Evolutionary conservation across 495 filamentous ascomycete species (phyloP).

Genomic region (Geoglossum glabrum): DNA sequence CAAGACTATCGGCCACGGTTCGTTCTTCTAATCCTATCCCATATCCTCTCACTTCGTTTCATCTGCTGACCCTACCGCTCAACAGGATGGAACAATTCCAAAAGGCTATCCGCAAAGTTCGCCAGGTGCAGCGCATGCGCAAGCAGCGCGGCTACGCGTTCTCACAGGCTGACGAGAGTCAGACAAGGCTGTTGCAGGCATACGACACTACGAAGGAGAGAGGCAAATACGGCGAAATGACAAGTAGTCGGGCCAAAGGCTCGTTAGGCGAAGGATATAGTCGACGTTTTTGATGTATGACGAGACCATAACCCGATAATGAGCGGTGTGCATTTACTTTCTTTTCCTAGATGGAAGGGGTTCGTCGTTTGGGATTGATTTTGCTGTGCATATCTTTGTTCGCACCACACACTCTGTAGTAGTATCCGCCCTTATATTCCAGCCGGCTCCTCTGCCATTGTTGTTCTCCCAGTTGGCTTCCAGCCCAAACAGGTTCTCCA

Average conservation of each 20-base stretch:
- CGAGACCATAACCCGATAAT: not conserved
- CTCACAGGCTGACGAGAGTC: slow-evolving; percentile 88
- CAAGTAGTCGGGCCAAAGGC: slow-evolving; percentile 24
- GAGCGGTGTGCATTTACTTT: slow-evolving; percentile 1
- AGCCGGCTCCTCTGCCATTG: not conserved
- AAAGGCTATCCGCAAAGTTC: slow-evolving; percentile 95
- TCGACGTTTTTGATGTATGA: not conserved
- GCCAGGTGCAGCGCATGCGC: slow-evolving; percentile 97
- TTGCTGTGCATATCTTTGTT: not conserved
- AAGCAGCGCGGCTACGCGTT: slow-evolving; percentile 98
- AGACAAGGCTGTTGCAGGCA: slow-evolving; percentile 80
- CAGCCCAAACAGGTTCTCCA: not conserved
- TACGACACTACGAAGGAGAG: slow-evolving; percentile 90
- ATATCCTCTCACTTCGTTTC: slow-evolving; percentile 2
- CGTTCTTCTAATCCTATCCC: slow-evolving; percentile 6
- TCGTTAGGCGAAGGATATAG: not conserved
- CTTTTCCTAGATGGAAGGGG: not conserved
- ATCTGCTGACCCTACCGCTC: slow-evolving; percentile 3
- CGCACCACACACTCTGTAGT: not conserved
- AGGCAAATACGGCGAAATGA: slow-evolving; percentile 93
- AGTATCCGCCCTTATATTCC: not conserved
- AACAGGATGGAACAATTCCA: slow-evolving; percentile 97
- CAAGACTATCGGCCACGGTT: slow-evolving; percentile 91
- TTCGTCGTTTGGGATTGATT: not conserved
- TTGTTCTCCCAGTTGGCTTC: not conserved